Evolutionary conservation across 257 asterid genomes (phyloP).

Genomic region (Echites panduratus): DNA sequence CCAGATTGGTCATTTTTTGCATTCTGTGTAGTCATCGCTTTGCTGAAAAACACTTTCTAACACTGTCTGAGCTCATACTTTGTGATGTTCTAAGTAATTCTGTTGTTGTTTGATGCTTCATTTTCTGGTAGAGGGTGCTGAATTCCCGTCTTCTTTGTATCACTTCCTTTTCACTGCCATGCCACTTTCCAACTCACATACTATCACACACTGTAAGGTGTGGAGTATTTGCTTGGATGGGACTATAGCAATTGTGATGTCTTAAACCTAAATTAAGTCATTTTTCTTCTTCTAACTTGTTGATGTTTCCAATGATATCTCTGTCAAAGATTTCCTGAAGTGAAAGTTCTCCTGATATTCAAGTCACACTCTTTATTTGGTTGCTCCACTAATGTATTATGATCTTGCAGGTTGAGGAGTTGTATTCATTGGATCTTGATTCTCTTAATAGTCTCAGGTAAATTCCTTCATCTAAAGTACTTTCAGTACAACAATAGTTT

Average conservation of each 20-base stretch:
- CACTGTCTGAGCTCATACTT: neutral
- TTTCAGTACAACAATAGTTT: neutral
- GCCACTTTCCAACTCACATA: neutral
- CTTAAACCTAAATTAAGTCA: neutral
- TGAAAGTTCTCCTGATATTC: neutral
- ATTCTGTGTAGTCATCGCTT: neutral
- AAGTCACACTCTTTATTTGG: neutral
- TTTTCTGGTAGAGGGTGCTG: neutral
- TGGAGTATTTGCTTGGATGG: neutral
- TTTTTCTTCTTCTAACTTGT: neutral
- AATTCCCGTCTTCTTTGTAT: neutral
- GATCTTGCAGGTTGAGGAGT: constrained; percentile 85
- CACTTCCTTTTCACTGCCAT: neutral
- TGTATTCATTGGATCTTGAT: constrained; percentile 91
- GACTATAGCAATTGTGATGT: neutral
- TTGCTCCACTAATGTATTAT: neutral
- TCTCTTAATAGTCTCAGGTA: constrained; percentile 79
- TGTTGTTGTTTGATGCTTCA: neutral
- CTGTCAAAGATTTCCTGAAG: neutral
- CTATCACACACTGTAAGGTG: neutral
- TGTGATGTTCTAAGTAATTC: neutral
- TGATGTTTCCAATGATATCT: neutral
- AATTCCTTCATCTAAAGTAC: constrained; percentile 5
- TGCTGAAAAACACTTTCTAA: neutral
- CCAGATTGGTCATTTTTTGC: neutral